Evolutionary conservation across 768 basidiomycete genomes (phyloP), one percentile per base, ranked within the genome.

Genomic region (Macrolepiota dolichaula): DNA sequence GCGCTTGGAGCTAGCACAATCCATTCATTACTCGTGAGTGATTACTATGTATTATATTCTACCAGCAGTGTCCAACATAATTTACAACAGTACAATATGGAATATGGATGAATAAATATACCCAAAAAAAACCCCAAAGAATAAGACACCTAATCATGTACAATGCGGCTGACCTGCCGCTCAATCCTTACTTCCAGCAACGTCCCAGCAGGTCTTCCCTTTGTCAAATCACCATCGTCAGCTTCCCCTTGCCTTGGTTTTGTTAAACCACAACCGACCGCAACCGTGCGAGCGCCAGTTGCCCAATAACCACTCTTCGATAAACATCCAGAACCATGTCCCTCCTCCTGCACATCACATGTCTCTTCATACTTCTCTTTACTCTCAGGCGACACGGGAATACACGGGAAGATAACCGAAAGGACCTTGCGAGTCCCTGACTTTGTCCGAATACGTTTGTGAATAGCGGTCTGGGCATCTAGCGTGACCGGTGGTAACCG

Each of bases 391-490:
- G 27, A 27, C 17, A 54, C 32, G 40, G 59, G 59, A 25, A 61
- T 54, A 36, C 59, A 61, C 5, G 59, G 59, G 19, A 61, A 27
- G 35, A 61, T 49, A 25, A 47, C 32, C 2, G 59, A 54, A 38
- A 61, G 44, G 35, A 61, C 7, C 13, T 25, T 54, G 19, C 51
- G 19, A 17, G 15, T 29, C 3, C 35, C 35, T 4, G 44, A 46
- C 3, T 35, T 35, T 3, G 44, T 38, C 6, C 35, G 52, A 7
- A n/a, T 10, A 17, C 37, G 3, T 61, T 7, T n/a, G 7, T n/a
- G 19, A 4, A 29, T 19, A 53, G 42, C 15, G 24, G 42, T 3
- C 4, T 12, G 47, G 27, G 6, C 1, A 27, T 24, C 15, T 42
- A 51, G 51, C 15, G 51, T 11, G 3, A 22, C 7, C 4, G 51